phyloP scores from a whole-genome alignment of 2,329 filamentous ascomycete species.

The Cercospora sp. region DNA sequence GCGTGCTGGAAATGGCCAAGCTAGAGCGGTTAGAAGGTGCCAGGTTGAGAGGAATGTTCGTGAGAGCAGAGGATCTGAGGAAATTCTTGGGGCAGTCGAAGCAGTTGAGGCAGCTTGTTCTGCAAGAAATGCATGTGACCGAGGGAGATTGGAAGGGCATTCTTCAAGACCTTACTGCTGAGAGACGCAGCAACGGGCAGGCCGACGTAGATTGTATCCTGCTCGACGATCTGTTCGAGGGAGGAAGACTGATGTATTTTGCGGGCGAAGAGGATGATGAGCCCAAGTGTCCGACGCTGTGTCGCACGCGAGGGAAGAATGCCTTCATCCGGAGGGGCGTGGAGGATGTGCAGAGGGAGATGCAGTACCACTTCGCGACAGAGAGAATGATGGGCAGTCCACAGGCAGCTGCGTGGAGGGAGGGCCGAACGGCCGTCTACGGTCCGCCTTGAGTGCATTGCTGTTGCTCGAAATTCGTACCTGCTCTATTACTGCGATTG shows the following conservation, averaged over 20 bases:
- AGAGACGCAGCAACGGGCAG: background rate
- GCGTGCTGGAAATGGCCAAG: background rate
- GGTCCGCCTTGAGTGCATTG: conserved; percentile 12
- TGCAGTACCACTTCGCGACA: conserved; percentile 13
- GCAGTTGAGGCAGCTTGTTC: conserved; percentile 1
- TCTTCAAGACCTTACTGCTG: conserved; percentile 4
- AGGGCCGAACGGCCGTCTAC: conserved; percentile 6
- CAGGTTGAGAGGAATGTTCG: conserved; percentile 13
- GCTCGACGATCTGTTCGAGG: conserved; percentile 20
- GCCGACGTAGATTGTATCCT: conserved; percentile 4
- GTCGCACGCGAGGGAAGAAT: conserved; percentile 7
- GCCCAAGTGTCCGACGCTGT: conserved; percentile 11
- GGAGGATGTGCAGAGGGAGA: background rate
- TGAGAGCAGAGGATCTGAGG: conserved; percentile 1
- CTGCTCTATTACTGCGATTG: background rate
- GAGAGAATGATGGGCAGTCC: conserved; percentile 12
- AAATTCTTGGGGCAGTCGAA: background rate
- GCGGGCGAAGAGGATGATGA: background rate
- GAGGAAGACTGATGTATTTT: conserved; percentile 14
- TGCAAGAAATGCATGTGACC: conserved; percentile 6
- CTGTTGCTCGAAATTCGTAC: background rate
- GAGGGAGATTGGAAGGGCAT: conserved; percentile 11
- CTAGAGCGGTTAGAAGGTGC: background rate
- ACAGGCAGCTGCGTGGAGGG: conserved; percentile 5
- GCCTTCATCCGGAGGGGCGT: conserved; percentile 1